Conservation (phyloP, 371 early-diverging fungal species). For the Syncephalastrum monosporum region DNA sequence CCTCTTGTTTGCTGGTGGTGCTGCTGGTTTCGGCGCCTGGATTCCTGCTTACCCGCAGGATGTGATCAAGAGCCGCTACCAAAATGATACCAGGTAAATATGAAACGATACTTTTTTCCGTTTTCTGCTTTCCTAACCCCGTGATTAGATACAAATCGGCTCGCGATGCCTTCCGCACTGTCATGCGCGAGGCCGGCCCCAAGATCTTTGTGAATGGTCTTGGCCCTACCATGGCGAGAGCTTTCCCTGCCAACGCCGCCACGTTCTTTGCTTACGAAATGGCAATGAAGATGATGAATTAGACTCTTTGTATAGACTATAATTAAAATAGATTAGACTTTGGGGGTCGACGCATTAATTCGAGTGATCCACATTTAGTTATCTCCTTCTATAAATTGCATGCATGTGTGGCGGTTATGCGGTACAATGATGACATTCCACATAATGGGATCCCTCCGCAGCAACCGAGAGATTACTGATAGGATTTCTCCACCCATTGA, state of each 20-base stretch:
- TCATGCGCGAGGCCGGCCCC: constrained; percentile 46
- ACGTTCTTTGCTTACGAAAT: constrained; percentile 82
- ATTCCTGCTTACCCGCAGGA: constrained; percentile 88
- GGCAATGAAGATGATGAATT: constrained; percentile 59
- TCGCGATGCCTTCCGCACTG: constrained; percentile 37
- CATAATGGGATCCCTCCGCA: no score
- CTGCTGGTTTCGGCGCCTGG: constrained; percentile 86
- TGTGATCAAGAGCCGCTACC: constrained; percentile 82
- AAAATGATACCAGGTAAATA: constrained; percentile 52
- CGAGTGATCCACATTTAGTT: no score
- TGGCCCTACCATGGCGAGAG: constrained; percentile 84
- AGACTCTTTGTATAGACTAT: neutral
- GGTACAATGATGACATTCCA: no score
- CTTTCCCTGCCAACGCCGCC: constrained; percentile 91
- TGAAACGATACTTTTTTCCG: neutral
- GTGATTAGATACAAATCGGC: constrained; percentile 26
- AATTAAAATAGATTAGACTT: no score
- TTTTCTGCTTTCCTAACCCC: neutral
- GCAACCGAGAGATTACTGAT: no score
- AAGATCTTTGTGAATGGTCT: constrained; percentile 78
- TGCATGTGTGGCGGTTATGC: no score
- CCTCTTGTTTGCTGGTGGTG: constrained; percentile 80
- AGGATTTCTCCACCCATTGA: no score
- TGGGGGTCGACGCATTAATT: no score
- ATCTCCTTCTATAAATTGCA: no score